Evolutionary conservation across 2,329 filamentous ascomycete genomes (phyloP), one percentile per base, ranked within the genome.

Genomic region (Diaporthe batatas): DNA sequence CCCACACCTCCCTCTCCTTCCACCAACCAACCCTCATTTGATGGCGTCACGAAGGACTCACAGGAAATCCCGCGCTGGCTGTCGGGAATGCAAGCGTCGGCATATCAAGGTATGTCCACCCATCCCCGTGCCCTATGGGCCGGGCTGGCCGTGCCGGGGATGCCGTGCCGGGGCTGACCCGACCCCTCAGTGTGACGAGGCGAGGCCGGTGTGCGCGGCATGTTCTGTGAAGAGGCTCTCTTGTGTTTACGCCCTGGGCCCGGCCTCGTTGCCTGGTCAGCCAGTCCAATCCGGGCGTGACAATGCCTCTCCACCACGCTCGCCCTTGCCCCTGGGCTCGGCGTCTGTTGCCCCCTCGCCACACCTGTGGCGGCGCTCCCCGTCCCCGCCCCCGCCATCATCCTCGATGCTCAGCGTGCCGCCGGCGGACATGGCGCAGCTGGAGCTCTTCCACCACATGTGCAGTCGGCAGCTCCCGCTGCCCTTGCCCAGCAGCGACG

Each of bases 51-150:
- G 70, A 53, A 67, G 70, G n/a, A 51, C 54, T 77, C 80, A 81
- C 70, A 78, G 77, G 47, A 80, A 81, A 68, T 81, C 80, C 11
- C 75, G 79, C 42, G 78, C 75, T 29, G 80, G 79, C 1, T 81
- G 80, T 74, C 73, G 78, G 12, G 80, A 81, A 55, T 81, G 80
- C 73, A 81, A 81, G 72, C 75, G 78, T 39, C 76, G 79, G 10
- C 80, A 81, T 70, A 78, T 81, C 73, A 81, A 80, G 74, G 72
- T 71, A 51, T 18, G 72, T 49, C 29, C 11, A 25, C 25, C 18
- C 23, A 44, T 47, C 18, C 18, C 44, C 32, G 4, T 16, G 8
- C 21, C 21, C 44, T 36, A 4, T 18, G n/a, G 32, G 8, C 47
- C 8, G 21, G 16, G 23, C 18, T 6, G 6, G 18, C 1, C 16